Base-by-base conservation (phyloP, 345 rosid genomes). In the Pugionium cornutum region DNA sequence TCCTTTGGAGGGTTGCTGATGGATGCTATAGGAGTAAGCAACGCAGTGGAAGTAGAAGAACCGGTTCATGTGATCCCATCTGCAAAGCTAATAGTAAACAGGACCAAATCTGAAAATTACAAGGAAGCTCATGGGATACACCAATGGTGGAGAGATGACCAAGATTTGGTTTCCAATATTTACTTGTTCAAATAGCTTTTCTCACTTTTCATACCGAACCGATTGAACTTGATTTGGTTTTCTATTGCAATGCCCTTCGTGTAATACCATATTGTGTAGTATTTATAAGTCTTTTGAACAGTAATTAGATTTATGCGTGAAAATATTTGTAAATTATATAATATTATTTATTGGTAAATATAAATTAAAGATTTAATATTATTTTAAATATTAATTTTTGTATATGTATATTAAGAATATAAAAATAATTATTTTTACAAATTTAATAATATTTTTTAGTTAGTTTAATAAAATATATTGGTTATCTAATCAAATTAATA, bases 141-240 rank as follows among this genome's bases (percentile, higher is more conserved):
- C 74, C 99, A 94, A 54, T 94, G 97, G 99, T 94, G 95, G 97
- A 69, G 78, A 63, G 82, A 82, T 5, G 91, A 90, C 45, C 68
- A 81, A 62, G 55, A 83, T 9, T 67, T 90, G 71, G 73, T 77
- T 74, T 79, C 86, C 56, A 66, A 78, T 58, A 50, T 79, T 69
- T 81, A 86, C 81, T 62, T 46, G 65, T 88, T 58, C 59, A 74
- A 74, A 67, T 67, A 67, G 6, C 50, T 49, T 35, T 61, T 36
- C 35, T 62, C 26, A 4, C 0, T 28, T 37, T 25, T 31, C 18
- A 1, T 62, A 2, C 56, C 28, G 4, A 10, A 64, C 60, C 9
- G 31, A 8, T 7, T 33, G n/a, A 58, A 43, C 39, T 1, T 43
- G n/a, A 30, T 58, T 58, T n/a, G 6, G 2, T n/a, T 9, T 56